These are phyloP conservation scores for Miscanthus lutarioriparius DNA, from an alignment of 176 grass and related monocot genomes.

Conservation along the genomic window DNA sequence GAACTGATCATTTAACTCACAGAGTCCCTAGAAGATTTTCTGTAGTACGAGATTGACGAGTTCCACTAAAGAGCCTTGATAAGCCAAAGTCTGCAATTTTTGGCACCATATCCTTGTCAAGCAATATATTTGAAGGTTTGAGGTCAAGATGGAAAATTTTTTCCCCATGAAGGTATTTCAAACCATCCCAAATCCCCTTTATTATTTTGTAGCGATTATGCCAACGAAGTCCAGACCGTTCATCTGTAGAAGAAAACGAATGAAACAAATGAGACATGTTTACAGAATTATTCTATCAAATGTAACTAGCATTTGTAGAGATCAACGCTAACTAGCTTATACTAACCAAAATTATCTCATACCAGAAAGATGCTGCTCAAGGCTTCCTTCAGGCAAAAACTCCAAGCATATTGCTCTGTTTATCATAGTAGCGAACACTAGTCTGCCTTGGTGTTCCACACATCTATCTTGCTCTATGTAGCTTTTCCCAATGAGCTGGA, in stretches of 20 bases:
- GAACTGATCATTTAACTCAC: background rate
- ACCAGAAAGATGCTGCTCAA: background rate
- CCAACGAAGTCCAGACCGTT: background rate
- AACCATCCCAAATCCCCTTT: background rate
- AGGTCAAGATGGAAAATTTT: background rate
- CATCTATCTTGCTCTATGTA: background rate
- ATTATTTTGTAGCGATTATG: background rate
- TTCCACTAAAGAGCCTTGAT: background rate
- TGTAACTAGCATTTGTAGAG: too few species aligned
- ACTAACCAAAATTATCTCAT: background rate
- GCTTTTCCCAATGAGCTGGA: background rate
- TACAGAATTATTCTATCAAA: too few species aligned
- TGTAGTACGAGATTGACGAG: background rate
- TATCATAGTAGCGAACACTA: background rate
- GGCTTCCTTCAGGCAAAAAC: background rate
- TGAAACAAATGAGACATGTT: too few species aligned
- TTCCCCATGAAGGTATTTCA: background rate
- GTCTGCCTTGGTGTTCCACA: background rate
- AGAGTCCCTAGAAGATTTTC: background rate
- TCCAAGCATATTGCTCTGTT: background rate
- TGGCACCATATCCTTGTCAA: background rate
- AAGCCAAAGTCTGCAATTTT: background rate
- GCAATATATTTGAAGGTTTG: background rate
- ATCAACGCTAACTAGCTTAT: too few species aligned
- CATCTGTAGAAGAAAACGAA: background rate